Evolutionary conservation across 169 alveolate genomes (phyloP).

Genomic region (Plasmodium vivax): DNA sequence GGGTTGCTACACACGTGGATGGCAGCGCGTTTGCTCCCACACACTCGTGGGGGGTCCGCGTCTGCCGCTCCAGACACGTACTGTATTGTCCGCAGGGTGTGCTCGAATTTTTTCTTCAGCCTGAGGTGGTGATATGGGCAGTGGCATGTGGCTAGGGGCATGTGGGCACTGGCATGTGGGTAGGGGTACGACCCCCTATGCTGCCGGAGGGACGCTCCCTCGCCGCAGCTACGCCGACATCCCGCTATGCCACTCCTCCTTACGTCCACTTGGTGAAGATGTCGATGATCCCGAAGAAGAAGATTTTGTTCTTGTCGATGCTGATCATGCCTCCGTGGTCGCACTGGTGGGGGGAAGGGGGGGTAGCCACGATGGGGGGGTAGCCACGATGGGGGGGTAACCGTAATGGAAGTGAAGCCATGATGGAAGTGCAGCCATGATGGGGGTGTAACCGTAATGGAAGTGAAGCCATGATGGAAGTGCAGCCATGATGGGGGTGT

Average conservation of each 20-base stretch:
- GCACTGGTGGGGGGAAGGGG: constrained; percentile 4
- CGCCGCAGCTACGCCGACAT: background rate
- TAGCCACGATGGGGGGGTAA: background rate
- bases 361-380: background rate
- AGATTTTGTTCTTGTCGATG: constrained; percentile 65
- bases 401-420: background rate
- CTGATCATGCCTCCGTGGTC: constrained; percentile 69
- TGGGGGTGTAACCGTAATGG: too few relatives aligned
- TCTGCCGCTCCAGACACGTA: background rate
- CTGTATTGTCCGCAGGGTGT: constrained; percentile 60
- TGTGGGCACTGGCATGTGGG: background rate
- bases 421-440: background rate
- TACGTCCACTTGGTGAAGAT: constrained; percentile 82
- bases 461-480: background rate
- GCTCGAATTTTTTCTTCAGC: constrained; percentile 55
- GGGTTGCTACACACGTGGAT: background rate
- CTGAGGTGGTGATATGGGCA: background rate
- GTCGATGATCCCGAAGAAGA: constrained; percentile 83
- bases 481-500: background rate
- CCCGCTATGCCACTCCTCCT: background rate
- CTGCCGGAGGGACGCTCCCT: background rate
- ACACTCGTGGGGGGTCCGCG: background rate
- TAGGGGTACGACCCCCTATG: background rate
- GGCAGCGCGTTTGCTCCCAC: background rate
- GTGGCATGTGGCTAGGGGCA: background rate